Evolutionary conservation across 306 rosid species (phyloP), one percentile per base, ranked within the genome.

Genomic region (Benincasa hispida): DNA sequence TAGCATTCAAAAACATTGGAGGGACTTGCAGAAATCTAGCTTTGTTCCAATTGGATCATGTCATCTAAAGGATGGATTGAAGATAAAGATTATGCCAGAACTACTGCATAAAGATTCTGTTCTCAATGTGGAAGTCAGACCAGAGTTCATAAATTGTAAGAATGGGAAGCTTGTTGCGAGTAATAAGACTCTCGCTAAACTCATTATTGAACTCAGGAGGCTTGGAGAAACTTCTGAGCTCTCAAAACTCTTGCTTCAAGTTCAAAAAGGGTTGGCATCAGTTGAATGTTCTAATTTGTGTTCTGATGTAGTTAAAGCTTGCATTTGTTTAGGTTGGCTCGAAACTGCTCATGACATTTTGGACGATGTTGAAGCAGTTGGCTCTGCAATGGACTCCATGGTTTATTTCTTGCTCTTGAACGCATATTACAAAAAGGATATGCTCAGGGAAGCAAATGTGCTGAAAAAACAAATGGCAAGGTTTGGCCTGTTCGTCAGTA

Each of bases 271-370:
- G 53, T 77, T 19, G 55, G 79, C 78, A 83, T 84, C 91, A 56
- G 72, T 76, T 53, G 84, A 82, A 55, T 89, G 96, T 34, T 84
- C 86, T 25, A 47, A 79, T 35, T 86, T 93, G 86, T 81, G 87
- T 79, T 84, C 77, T 81, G 87, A 77, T 69, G 94, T 86, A 51
- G 82, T 91, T 58, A 77, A 81, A 48, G 88, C 97, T 79, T 88
- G 92, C 84, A 82, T 93, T 86, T 81, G 62, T 56, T 84, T 93
- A 72, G 96, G 91, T 53, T 91, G 98, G 98, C 87, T 93, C 79
- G 96, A 88, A 79, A 84, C 84, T 59, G 96, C 97, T 53, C 97
- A 93, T 74, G 98, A 93, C 82, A 86, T 93, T 80, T 82, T 91
- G 87, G 97, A 93, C 55, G 96, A 93, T 73, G 72, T 82, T 79